Base-by-base conservation (phyloP, 768 basidiomycete species). In the Solioccasus polychromus region DNA sequence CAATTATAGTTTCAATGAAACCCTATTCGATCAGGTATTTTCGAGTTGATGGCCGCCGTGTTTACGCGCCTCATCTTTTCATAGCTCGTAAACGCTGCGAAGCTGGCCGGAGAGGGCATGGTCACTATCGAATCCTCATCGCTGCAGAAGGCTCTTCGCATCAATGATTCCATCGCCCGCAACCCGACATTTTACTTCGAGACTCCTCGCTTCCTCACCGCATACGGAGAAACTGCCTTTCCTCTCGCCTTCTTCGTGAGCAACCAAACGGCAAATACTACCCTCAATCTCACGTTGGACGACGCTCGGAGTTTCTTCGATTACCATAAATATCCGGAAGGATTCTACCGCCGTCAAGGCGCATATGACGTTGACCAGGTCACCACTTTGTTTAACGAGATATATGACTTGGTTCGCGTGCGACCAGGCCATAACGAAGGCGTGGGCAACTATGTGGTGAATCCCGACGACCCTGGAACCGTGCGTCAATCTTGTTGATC, bases 1-100 rank as follows among this genome's bases (percentile, higher is more conserved):
- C 39, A 62, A 61, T 35, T 62, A 15, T 12, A 50, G 29, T 10
- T 62, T 62, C 45, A 60, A 60, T 11, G 60, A 62, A 40, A 60
- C 60, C 6, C 25, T 60, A 45, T 60, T 60, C 19, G 43, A 53
- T 12, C 44, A 55, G 45, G 59, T 47, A 35, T 9, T 45, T 26
- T 35, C 17, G 20, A 19, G 9, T 0, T 2, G n/a, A 18, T 7
- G 0, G 7, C 7, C 11, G 15, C 2, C 8, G 1, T 3, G 10
- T 17, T 3, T 38, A 30, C n/a, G 19, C 24, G 25, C 2, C 35
- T 53, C 4, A 52, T 20, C 15, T 3, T 35, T 42, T 31, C 26
- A 26, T 8, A 61, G 59, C 48, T 58, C 15, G 39, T 37, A 7
- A 17, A 42, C 11, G 44, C 59, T 1, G 59, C 59, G 30, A 42